A percentile compares a stretch with the other conserved stretches of the same genome.
phyloP scores from a whole-genome alignment of 306 rosid species.

The Cicer yamashitae region DNA sequence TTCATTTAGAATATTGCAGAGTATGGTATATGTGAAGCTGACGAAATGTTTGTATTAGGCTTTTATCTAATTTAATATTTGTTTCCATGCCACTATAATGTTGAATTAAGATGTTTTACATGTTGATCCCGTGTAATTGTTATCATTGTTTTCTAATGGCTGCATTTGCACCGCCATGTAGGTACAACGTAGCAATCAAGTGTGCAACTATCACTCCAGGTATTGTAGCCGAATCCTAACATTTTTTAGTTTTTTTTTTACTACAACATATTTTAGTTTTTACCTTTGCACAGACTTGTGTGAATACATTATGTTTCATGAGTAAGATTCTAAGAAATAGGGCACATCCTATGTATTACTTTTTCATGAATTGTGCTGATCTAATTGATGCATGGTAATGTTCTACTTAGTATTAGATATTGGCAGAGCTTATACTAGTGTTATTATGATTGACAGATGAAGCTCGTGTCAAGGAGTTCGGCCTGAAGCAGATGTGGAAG shows the following conservation, averaged over 20 bases:
- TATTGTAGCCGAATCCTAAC: slow-evolving; percentile 39
- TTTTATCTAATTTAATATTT: not conserved
- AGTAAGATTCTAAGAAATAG: not conserved
- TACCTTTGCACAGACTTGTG: slow-evolving; percentile 8
- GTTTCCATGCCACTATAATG: not conserved
- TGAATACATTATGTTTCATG: slow-evolving; percentile 14
- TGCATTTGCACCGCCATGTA: slow-evolving; percentile 44
- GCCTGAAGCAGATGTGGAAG: slow-evolving; percentile 92
- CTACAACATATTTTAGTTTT: not conserved
- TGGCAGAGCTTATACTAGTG: slow-evolving; percentile 37
- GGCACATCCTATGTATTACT: slow-evolving; percentile 17
- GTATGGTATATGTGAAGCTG: too few species aligned
- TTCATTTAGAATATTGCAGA: too few species aligned
- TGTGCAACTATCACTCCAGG: slow-evolving; percentile 99
- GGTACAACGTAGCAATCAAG: slow-evolving; percentile 98
- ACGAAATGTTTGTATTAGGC: not conserved
- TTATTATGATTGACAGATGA: slow-evolving; percentile 68
- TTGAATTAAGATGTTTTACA: slow-evolving; percentile 11
- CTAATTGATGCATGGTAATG: slow-evolving; percentile 14
- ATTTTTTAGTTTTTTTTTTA: not conserved
- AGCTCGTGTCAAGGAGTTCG: slow-evolving; percentile 87
- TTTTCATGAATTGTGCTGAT: slow-evolving; percentile 19
- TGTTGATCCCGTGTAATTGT: not conserved
- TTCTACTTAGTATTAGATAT: slow-evolving; percentile 21
- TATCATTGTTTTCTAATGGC: slow-evolving; percentile 38